These are phyloP conservation scores for Gracilaria domingensis DNA, from an alignment of 23 red algal species.

Conservation along the genomic window DNA sequence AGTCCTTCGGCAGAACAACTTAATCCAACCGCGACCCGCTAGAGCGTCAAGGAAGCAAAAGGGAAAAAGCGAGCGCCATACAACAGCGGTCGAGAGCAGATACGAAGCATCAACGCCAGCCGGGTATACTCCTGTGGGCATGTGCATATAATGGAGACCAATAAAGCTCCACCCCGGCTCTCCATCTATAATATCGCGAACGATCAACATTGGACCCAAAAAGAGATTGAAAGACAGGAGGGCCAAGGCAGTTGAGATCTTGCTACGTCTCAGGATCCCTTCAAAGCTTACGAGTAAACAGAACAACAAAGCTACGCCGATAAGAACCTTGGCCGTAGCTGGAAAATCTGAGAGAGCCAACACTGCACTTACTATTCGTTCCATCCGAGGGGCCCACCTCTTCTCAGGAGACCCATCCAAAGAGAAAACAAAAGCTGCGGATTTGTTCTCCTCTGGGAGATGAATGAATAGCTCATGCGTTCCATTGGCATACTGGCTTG, in stretches of 20 bases:
- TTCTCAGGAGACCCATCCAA: constrained; percentile 34
- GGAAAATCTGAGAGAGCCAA: constrained; percentile 47
- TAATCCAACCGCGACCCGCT: background rate
- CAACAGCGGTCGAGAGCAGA: constrained; percentile 35
- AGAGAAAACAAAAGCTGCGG: constrained; percentile 9
- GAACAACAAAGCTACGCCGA: constrained; percentile 5
- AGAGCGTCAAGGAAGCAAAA: constrained; percentile 54
- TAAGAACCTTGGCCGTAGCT: constrained; percentile 13
- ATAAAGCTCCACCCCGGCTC: constrained; percentile 38
- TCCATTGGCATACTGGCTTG: constrained; percentile 2
- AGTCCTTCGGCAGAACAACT: background rate
- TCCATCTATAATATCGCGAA: constrained; percentile 7
- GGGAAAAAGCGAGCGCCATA: constrained; percentile 30
- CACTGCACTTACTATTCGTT: background rate
- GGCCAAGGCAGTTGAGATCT: background rate
- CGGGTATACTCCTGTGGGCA: constrained; percentile 42
- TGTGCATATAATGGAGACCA: constrained; percentile 28
- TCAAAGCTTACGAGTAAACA: background rate
- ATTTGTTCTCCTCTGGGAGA: background rate
- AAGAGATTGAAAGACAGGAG: background rate
- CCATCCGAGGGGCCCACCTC: background rate
- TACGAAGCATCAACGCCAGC: constrained; percentile 46
- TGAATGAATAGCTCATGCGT: constrained; percentile 23
- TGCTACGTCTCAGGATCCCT: background rate
- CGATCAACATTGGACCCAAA: constrained; percentile 1